Evolutionary conservation across 163 green algal genomes (phyloP).

Genomic region (Scenedesmus sp.): DNA sequence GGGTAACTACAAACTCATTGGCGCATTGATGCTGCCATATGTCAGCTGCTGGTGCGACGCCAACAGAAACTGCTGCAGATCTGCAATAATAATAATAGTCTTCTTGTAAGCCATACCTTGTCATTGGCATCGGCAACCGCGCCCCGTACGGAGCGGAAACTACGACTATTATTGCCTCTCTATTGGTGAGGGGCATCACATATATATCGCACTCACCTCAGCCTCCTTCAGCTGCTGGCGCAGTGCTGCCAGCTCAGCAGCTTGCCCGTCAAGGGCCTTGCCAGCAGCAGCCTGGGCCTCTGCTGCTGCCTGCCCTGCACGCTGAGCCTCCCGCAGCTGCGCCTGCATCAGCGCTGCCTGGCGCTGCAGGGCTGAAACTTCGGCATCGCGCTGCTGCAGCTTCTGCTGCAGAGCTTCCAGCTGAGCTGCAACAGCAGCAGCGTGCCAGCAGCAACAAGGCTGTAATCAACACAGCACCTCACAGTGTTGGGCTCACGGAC

Average conservation of each 20-base stretch:
- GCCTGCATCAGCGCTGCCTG: conserved; percentile 12
- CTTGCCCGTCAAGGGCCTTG: conserved; percentile 21
- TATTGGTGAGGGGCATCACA: too few relatives aligned
- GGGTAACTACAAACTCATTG: neutral
- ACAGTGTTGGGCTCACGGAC: neutral
- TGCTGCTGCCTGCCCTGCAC: conserved; percentile 10
- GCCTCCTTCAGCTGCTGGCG: conserved; percentile 34
- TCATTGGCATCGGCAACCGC: too few relatives aligned
- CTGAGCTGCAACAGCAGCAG: conserved; percentile 22
- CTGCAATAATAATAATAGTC: too few relatives aligned
- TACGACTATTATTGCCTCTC: too few relatives aligned
- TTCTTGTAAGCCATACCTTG: too few relatives aligned
- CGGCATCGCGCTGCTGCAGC: conserved; percentile 27
- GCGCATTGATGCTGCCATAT: too few relatives aligned
- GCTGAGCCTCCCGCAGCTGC: conserved; percentile 36
- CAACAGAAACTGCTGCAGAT: too few relatives aligned
- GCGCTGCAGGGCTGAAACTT: conserved; percentile 28
- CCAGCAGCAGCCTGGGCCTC: conserved; percentile 23
- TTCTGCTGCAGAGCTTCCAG: neutral
- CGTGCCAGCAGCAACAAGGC: neutral
- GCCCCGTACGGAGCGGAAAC: too few relatives aligned
- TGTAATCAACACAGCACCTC: neutral
- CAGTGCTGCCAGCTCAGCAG: conserved; percentile 12
- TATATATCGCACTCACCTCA: neutral
- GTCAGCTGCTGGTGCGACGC: too few relatives aligned